phyloP scores from a whole-genome alignment of 108 stramenopile species.

The Cyclotella baltica region DNA sequence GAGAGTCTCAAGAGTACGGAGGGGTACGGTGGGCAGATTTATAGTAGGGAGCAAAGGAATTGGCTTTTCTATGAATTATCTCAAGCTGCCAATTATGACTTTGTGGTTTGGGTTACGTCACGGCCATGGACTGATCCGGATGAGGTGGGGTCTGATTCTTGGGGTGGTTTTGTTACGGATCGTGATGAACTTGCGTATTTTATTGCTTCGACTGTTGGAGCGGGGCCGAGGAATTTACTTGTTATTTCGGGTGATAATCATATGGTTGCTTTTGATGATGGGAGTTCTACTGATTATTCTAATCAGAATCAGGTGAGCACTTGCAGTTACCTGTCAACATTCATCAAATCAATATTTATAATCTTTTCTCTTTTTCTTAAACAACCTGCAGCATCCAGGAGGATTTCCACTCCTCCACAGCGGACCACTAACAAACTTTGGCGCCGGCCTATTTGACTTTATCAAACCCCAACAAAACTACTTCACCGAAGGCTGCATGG shows the following conservation, averaged over 20 bases:
- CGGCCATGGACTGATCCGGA: constrained; percentile 62
- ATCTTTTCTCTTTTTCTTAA: background rate
- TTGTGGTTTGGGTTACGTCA: constrained; percentile 64
- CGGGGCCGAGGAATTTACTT: constrained; percentile 56
- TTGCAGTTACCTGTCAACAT: background rate
- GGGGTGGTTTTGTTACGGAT: constrained; percentile 54
- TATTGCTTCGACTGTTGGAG: constrained; percentile 55
- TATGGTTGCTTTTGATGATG: constrained; percentile 73
- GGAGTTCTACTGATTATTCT: constrained; percentile 61
- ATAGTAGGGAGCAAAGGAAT: constrained; percentile 48
- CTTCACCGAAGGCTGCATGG: constrained; percentile 60
- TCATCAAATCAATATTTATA: background rate
- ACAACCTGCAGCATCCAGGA: constrained; percentile 8
- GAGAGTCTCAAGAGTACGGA: constrained; percentile 42
- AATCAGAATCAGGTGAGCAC: constrained; percentile 16
- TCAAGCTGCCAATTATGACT: constrained; percentile 59
- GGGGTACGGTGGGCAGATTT: constrained; percentile 39
- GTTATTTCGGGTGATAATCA: constrained; percentile 61
- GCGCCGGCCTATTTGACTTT: constrained; percentile 44
- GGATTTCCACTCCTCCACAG: constrained; percentile 67
- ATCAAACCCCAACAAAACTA: constrained; percentile 24
- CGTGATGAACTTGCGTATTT: constrained; percentile 38
- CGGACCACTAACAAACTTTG: constrained; percentile 59
- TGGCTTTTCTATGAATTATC: constrained; percentile 60
- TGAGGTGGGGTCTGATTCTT: constrained; percentile 46